Evolutionary conservation across 495 filamentous ascomycete species (phyloP), one percentile per base, ranked within the genome.

Genomic region (Aspergillus bridgeri): DNA sequence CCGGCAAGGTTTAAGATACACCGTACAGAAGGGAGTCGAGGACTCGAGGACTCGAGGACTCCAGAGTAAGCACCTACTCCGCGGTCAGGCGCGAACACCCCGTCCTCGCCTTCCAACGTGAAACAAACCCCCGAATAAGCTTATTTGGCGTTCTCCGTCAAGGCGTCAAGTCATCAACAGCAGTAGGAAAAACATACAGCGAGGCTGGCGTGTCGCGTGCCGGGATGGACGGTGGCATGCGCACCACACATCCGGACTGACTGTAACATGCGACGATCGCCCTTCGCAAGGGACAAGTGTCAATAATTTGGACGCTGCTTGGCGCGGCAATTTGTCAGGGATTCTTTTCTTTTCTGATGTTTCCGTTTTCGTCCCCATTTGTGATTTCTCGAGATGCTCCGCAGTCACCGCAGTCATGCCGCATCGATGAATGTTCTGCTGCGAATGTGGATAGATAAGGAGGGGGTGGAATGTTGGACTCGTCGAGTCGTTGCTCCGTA

Each of bases 201-300:
- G 7, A 27, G 25, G 29, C 2, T 0, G 29, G 8, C 29, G 29
- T 11, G 9, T 38, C 33, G 33, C 33, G 9, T 38, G 33, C 33
- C 33, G 1, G 33, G 8, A 15, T 11, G 9, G 29, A 33, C 29
- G 8, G 8, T 7, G 29, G 25, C 25, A 27, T 27, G 25, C 25
- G 7, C 3, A 4, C 25, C 25, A 33, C 29, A 7, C 29, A 7
- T 2, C 8, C 4, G 7, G 29, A 33, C 29, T 38, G 33, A 38
- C 17, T 38, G 8, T 38, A 13, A 38, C 33, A 38, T 15, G 33
- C 33, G 33, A 15, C 13, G 33, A 38, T 38, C 33, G 33, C 3
- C 25, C 25, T 29, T 25, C 46, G 29, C 54, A 54, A 47, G 50
- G 29, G 33, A 42, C 33, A 38, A 15, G 33, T 38, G 33, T 38